These are phyloP conservation scores for Protea cynaroides DNA, from an alignment of 164 flowering plant species.

Conservation along the genomic window DNA sequence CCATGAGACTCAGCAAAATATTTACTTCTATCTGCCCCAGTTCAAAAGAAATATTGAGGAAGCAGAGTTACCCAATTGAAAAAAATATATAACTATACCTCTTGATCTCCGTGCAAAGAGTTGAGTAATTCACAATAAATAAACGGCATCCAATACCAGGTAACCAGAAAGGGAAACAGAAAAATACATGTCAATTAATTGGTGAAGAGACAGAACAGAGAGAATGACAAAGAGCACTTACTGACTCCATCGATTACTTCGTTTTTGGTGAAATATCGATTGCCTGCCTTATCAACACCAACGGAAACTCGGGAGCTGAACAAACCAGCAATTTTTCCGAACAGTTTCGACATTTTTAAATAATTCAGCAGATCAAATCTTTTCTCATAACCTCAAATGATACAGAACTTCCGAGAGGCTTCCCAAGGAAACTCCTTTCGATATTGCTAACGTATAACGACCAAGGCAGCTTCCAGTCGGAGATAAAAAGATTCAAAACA, in stretches of 20 bases:
- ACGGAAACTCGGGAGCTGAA: constrained; percentile 41
- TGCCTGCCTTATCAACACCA: constrained; percentile 79
- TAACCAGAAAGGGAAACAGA: neutral
- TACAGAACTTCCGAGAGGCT: neutral
- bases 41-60: no score
- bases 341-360: constrained; percentile 57
- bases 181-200: neutral
- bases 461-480: no score
- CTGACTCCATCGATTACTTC: constrained; percentile 76
- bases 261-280: constrained; percentile 61
- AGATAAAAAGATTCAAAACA: no score
- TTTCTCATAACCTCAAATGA: constrained; percentile 8
- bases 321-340: constrained; percentile 47
- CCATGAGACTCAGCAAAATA: no score
- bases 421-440: no score
- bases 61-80: neutral
- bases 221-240: constrained; percentile 32
- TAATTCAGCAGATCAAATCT: constrained; percentile 1
- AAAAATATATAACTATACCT: neutral
- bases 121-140: neutral
- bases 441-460: no score
- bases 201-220: neutral
- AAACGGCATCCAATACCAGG: neutral
- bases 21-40: no score
- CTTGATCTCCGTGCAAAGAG: no score